phyloP scores from a whole-genome alignment of 768 basidiomycete genomes.

The Tulasnella sp. region DNA sequence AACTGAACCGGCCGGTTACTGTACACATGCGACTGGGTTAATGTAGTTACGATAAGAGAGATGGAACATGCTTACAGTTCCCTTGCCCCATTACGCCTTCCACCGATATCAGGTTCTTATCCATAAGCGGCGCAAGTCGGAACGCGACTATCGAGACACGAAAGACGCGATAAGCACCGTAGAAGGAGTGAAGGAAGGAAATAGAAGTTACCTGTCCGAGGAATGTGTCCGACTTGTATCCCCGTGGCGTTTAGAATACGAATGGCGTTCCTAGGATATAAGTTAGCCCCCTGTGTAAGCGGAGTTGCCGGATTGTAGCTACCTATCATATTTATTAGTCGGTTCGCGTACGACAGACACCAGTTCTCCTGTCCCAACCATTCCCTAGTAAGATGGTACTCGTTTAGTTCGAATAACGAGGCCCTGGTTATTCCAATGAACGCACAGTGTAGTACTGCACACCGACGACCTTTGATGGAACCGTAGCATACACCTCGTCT shows the following conservation, averaged over 20 bases:
- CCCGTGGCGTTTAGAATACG: slow-evolving; percentile 69
- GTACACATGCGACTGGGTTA: slow-evolving; percentile 12
- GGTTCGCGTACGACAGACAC: slow-evolving; percentile 60
- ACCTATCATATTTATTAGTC: slow-evolving; percentile 50
- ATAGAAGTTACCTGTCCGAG: slow-evolving; percentile 30
- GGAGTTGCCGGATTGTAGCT: slow-evolving; percentile 5
- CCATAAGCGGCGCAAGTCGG: slow-evolving; percentile 62
- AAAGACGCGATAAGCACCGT: neutral
- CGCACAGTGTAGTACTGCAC: slow-evolving; percentile 58
- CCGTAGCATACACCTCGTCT: slow-evolving; percentile 59
- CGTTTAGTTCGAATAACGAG: neutral
- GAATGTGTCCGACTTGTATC: slow-evolving; percentile 73
- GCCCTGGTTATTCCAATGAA: slow-evolving; percentile 34
- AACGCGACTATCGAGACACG: slow-evolving; percentile 32
- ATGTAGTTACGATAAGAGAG: slow-evolving; percentile 3
- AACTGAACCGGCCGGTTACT: slow-evolving; percentile 38
- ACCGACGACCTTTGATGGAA: slow-evolving; percentile 61
- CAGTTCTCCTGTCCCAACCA: slow-evolving; percentile 73
- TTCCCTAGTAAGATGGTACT: slow-evolving; percentile 33
- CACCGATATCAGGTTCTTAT: slow-evolving; percentile 47
- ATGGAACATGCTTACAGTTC: slow-evolving; percentile 38
- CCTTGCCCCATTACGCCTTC: slow-evolving; percentile 66
- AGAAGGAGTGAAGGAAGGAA: neutral
- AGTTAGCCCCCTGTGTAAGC: neutral
- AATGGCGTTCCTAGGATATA: slow-evolving; percentile 50